Evolutionary conservation across 2,329 filamentous ascomycete species (phyloP), one percentile per base, ranked within the genome.

Genomic region (Alternaria ethzedia): DNA sequence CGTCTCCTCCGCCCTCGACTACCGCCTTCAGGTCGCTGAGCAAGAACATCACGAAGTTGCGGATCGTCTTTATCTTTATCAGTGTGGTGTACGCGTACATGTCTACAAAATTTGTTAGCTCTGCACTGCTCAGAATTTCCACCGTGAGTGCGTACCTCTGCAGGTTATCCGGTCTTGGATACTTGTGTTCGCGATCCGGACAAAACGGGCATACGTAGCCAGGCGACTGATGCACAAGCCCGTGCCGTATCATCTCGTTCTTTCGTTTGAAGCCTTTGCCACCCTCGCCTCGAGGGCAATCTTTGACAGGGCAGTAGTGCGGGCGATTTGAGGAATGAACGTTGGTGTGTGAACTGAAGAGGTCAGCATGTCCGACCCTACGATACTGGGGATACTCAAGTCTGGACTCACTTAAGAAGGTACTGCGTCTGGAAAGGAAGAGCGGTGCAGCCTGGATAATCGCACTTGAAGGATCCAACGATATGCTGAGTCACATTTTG

Each of bases 151-250:
- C 86, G 69, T 85, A 96, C 93, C 95, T 89, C 83, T 97, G 95
- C 59, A 99, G 83, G 83, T 98, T 98, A 79, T 99, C 96, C 32
- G 96, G 96, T 70, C 96, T 86, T 6, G 96, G 96, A 78, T 98
- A 98, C 77, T 91, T 94, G 79, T 97, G 95, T 78, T 97, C 94
- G 69, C 94, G 87, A 74, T 97, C 94, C 1, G 93, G 92, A 79
- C 96, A 99, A 77, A 97, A 98, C 0, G 96, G 96, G 79, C 96
- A 99, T 28, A 97, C 90, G 75, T 98, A 99, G 64, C 95, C 95
- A 1, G 96, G 96, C 8, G 93, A 97, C 69, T 94, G 91, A 75
- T 99, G 96, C 5, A 98, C 96, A 4, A 98, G 86, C 1, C 95
- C 94, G 74, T 90, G 88, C n/a, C 88, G 83, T 65, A 90, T 89